A percentile compares a stretch with the other conserved stretches of the same genome.
Evolutionary conservation across 768 basidiomycete genomes (phyloP).

Genomic region (Boletus fagicola): DNA sequence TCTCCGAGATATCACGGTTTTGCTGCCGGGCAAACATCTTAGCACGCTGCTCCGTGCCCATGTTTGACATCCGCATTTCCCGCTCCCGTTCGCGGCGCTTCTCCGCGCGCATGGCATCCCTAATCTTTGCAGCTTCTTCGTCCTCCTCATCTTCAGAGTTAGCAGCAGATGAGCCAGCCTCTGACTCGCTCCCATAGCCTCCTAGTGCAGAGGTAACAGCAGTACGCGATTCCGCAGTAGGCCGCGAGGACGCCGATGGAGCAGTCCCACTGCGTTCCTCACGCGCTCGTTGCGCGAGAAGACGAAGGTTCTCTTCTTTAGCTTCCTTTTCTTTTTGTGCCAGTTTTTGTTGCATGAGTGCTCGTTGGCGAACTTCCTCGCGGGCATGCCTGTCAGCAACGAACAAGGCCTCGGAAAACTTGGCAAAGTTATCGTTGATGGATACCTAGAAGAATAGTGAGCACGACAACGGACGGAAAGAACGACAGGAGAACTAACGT

Average conservation of each 20-base stretch:
- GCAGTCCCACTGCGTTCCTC: conserved; percentile 86
- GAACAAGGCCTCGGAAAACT: conserved; percentile 95
- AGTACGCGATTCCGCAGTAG: conserved; percentile 63
- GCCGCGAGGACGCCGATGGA: conserved; percentile 56
- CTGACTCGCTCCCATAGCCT: conserved; percentile 83
- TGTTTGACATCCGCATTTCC: conserved; percentile 98
- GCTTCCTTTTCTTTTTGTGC: conserved; percentile 94
- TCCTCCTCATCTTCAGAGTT: conserved; percentile 63
- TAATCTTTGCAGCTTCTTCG: conserved; percentile 79
- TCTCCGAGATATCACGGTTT: conserved; percentile 99
- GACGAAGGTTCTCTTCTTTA: conserved; percentile 93
- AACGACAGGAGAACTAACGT: conserved; percentile 54
- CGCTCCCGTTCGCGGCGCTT: conserved; percentile 93
- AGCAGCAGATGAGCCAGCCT: conserved; percentile 43
- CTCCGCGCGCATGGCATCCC: conserved; percentile 89
- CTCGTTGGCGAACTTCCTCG: conserved; percentile 94
- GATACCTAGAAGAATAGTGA: conserved; percentile 59
- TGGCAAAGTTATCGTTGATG: conserved; percentile 99
- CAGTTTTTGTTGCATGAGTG: conserved; percentile 98
- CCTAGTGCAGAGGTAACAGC: conserved; percentile 76
- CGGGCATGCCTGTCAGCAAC: conserved; percentile 96
- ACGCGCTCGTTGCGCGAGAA: conserved; percentile 92
- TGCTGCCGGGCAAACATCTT: conserved; percentile 95
- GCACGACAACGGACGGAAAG: not conserved
- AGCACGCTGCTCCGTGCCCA: conserved; percentile 95